Conservation (phyloP, 805 yeast species). For the Cyberlindnera mycetangii region DNA sequence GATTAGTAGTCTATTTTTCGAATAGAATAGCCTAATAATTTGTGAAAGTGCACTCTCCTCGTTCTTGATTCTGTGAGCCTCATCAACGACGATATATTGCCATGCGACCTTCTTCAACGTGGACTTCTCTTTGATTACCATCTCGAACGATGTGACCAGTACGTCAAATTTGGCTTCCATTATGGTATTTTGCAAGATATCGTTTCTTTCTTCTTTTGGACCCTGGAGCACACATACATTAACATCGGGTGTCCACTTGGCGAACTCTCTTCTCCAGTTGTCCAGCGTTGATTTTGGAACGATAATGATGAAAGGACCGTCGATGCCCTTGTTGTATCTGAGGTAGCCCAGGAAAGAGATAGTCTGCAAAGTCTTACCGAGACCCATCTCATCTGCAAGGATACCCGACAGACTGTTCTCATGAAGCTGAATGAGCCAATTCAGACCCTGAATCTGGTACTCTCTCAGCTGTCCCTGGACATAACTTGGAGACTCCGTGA, state of each 20-base stretch:
- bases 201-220: slow-evolving; percentile 72
- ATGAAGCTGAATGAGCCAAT: slow-evolving; percentile 88
- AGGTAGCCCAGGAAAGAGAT: slow-evolving; percentile 88
- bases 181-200: slow-evolving; percentile 55
- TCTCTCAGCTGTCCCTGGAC: slow-evolving; percentile 79
- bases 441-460: slow-evolving; percentile 91
- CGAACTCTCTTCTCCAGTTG: slow-evolving; percentile 94
- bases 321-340: slow-evolving; percentile 70
- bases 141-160: slow-evolving; percentile 85
- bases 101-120: slow-evolving; percentile 78
- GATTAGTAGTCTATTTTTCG: slow-evolving; percentile 78
- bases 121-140: slow-evolving; percentile 86
- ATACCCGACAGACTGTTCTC: slow-evolving; percentile 91
- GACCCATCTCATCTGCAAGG: slow-evolving; percentile 97
- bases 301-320: slow-evolving; percentile 88
- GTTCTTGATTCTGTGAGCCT: slow-evolving; percentile 95
- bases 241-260: slow-evolving; percentile 95
- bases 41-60: slow-evolving; percentile 91
- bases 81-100: slow-evolving; percentile 94
- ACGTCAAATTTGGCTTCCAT: slow-evolving; percentile 84
- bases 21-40: slow-evolving; percentile 83
- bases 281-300: slow-evolving; percentile 96
- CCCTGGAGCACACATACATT: slow-evolving; percentile 85
- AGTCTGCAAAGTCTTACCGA: slow-evolving; percentile 94
- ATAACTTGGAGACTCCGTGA: slow-evolving; percentile 82